Evolutionary conservation across 176 grass and related monocot species (phyloP).

Genomic region (Bothriochloa decipiens): DNA sequence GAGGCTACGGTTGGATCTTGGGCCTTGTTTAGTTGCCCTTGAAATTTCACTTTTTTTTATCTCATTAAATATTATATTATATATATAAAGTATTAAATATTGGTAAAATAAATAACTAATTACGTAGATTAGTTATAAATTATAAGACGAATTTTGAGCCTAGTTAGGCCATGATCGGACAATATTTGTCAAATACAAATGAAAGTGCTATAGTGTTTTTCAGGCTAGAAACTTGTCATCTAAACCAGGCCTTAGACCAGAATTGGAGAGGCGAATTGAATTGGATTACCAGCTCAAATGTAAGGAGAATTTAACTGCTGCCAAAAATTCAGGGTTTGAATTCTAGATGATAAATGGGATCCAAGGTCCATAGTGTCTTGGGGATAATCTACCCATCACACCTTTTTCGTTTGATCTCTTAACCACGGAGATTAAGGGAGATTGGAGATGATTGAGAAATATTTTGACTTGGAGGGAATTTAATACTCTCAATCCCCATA

Average conservation of each 20-base stretch:
- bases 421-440: not conserved
- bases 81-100: no score
- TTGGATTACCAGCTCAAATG: not conserved
- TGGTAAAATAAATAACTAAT: no score
- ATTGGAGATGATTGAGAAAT: not conserved
- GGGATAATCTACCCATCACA: not conserved
- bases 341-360: not conserved
- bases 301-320: not conserved
- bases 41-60: no score
- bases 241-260: no score
- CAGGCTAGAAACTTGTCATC: no score
- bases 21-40: no score
- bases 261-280: not conserved
- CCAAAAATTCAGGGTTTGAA: not conserved
- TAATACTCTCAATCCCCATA: not conserved
- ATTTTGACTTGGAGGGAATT: not conserved
- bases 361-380: not conserved
- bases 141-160: no score
- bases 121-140: no score
- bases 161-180: no score
- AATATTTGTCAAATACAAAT: no score
- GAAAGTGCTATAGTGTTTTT: no score
- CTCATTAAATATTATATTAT: no score
- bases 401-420: not conserved
- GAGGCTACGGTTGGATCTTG: not conserved